phyloP scores from a whole-genome alignment of 2,329 filamentous ascomycete genomes.

The Neonectria ditissima region DNA sequence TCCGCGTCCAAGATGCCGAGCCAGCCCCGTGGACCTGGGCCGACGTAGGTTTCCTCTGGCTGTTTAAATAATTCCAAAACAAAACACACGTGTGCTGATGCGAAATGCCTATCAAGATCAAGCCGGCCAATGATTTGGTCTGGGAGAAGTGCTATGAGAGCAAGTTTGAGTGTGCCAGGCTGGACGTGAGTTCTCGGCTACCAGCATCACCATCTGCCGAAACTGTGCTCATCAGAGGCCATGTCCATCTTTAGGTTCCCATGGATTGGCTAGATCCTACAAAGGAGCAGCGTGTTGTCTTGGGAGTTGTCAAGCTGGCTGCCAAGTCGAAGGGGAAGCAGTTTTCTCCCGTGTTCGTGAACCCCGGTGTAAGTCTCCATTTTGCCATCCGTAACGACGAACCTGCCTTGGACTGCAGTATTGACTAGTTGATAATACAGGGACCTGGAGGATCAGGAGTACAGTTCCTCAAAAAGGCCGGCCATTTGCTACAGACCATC shows the following conservation, averaged over 20 bases:
- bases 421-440: slow-evolving; percentile 35
- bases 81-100: background rate
- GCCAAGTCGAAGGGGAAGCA: slow-evolving; percentile 45
- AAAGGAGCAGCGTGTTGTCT: slow-evolving; percentile 44
- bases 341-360: slow-evolving; percentile 50
- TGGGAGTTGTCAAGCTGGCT: slow-evolving; percentile 49
- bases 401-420: background rate
- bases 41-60: slow-evolving; percentile 28
- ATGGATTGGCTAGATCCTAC: slow-evolving; percentile 51
- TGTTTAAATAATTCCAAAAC: background rate
- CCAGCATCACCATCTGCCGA: background rate
- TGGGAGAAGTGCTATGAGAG: slow-evolving; percentile 50
- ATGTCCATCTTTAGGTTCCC: slow-evolving; percentile 44
- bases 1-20: slow-evolving; percentile 8
- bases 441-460: slow-evolving; percentile 64
- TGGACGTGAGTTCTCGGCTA: slow-evolving; percentile 44
- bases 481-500: slow-evolving; percentile 54
- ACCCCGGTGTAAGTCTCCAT: slow-evolving; percentile 48
- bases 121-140: slow-evolving; percentile 43
- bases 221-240: background rate
- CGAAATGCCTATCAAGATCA: slow-evolving; percentile 48
- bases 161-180: slow-evolving; percentile 49
- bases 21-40: slow-evolving; percentile 43
- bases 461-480: slow-evolving; percentile 48
- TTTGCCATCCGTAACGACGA: no score